Base-by-base conservation (phyloP, 495 filamentous ascomycete genomes). In the Hypomontagnella submonticulosa region DNA sequence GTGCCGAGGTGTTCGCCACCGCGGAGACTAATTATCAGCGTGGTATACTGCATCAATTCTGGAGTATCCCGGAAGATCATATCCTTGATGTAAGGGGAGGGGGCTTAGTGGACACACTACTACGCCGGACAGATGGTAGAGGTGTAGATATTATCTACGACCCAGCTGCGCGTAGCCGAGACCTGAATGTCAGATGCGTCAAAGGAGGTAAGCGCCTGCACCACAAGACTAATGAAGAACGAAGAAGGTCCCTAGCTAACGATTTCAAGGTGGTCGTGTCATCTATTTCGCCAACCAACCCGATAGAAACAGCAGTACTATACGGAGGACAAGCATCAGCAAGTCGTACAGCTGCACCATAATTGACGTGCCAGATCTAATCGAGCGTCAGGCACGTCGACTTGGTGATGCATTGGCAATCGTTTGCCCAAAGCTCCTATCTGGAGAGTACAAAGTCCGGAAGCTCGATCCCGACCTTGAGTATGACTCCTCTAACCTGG, bases 101-200 rank as follows among this genome's bases (percentile, higher is more conserved):
- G 20, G 40, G 27, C 12, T 70, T 86, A 46, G 74, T 65, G 9
- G 50, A 73, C 11, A 72, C 62, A 4, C 61, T 88, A 43, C 65
- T 71, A 55, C 41, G 66, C 10, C 68, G 69, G 4, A 87, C 85
- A 0, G 66, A 71, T 7, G 74, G 69, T 2, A 49, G 72, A 0
- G 86, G 86, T 3, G 83, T 87, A 7, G 84, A 88, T 66, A 75
- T 88, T 0, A 71, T 87, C n/a, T 51, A 87, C 8, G 87, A 87
- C 61, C 81, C 82, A 10, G 57, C 23, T 12, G 57, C 60, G 11
- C 37, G 54, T 37, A 57, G 54, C 23, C 52, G 61, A 36, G 41
- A 57, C 16, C 30, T 19, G 41, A 62, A 62, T 36, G 41, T 50
- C 1, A 49, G 46, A 32, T 71, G 69, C 23, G 34, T 71, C n/a